Evolutionary conservation across 2,329 filamentous ascomycete species (phyloP).

Genomic region (Colletotrichum camelliae): DNA sequence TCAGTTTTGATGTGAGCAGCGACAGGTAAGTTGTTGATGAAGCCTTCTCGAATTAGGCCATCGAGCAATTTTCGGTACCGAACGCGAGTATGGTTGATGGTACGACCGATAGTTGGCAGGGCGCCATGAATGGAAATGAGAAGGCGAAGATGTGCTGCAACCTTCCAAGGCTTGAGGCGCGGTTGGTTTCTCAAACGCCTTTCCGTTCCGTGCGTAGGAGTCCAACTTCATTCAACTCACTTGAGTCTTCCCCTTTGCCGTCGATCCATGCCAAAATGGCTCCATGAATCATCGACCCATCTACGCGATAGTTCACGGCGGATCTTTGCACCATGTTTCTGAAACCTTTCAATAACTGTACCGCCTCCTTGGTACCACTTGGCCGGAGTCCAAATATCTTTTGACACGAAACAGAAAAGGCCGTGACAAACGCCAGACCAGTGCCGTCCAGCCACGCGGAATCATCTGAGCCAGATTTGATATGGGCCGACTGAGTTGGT

Average conservation of each 20-base stretch:
- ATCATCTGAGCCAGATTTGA: neutral
- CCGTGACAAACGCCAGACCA: neutral
- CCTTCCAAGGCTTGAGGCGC: neutral
- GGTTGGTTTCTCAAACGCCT: neutral
- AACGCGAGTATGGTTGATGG: neutral
- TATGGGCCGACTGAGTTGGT: neutral
- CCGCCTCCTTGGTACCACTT: neutral
- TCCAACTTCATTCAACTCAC: neutral
- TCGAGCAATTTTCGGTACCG: neutral
- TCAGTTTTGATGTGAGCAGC: neutral
- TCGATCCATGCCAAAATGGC: neutral
- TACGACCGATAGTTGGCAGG: neutral
- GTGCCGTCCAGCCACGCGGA: neutral
- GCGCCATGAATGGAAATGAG: neutral
- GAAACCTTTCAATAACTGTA: neutral
- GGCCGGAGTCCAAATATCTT: neutral
- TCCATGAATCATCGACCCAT: neutral
- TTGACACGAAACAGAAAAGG: neutral
- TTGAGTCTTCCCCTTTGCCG: neutral
- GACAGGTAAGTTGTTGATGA: neutral
- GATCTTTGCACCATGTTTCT: neutral
- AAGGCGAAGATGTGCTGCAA: neutral
- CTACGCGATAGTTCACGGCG: neutral
- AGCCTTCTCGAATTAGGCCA: neutral
- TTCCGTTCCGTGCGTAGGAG: neutral